Evolutionary conservation across 768 basidiomycete genomes (phyloP).

Genomic region (Inosperma sp.): DNA sequence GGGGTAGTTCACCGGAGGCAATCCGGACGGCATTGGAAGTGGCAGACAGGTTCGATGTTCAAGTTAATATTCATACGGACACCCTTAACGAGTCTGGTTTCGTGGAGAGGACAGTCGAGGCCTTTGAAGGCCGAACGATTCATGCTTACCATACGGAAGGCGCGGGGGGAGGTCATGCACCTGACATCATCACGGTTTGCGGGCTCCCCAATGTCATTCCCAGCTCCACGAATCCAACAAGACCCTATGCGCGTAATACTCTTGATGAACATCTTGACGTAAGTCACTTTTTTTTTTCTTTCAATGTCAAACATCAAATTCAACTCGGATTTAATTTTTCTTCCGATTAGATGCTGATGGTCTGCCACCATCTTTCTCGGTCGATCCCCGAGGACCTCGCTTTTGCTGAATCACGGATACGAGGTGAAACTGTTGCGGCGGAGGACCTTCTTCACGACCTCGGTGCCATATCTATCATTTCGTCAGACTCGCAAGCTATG

Average conservation of each 20-base stretch:
- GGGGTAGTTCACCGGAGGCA: conserved; percentile 85
- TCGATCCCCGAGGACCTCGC: conserved; percentile 90
- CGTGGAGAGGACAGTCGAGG: conserved; percentile 89
- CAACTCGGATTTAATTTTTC: too few species aligned
- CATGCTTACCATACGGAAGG: conserved; percentile 98
- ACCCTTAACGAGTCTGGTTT: conserved; percentile 97
- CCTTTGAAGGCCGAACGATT: conserved; percentile 87
- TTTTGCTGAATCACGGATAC: conserved; percentile 96
- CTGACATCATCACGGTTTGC: conserved; percentile 97
- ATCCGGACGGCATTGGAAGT: conserved; percentile 76
- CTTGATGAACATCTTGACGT: conserved; percentile 97
- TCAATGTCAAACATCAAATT: not conserved
- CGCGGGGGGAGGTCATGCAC: conserved; percentile 94
- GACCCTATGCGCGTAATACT: conserved; percentile 88
- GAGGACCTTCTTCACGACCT: conserved; percentile 92
- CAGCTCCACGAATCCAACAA: conserved; percentile 94
- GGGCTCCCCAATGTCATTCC: conserved; percentile 86
- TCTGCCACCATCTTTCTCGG: conserved; percentile 95
- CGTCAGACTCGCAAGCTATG: conserved; percentile 97
- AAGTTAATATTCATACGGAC: conserved; percentile 96
- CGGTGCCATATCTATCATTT: conserved; percentile 96
- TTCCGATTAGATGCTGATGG: conserved; percentile 98
- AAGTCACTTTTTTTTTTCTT: conserved; percentile 23
- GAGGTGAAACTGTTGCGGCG: conserved; percentile 94
- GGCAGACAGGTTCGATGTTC: conserved; percentile 89